Percentiles rank a stretch among this genome's conserved stretches.
Evolutionary conservation across 495 filamentous ascomycete species (phyloP).

Genomic region (Symbiotaphrina buchneri): DNA sequence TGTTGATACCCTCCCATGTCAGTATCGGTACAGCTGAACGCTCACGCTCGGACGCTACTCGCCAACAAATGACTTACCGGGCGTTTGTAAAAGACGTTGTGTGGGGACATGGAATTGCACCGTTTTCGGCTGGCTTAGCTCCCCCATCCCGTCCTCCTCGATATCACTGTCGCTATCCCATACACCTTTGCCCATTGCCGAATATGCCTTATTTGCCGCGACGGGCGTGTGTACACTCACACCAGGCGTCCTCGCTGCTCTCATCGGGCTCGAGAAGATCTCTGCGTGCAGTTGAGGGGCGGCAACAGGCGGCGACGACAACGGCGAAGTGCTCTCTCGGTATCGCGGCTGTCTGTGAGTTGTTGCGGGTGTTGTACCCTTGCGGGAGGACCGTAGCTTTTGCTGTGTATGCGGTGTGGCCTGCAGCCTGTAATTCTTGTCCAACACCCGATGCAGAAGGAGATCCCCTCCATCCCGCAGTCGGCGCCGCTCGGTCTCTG

Average conservation of each 20-base stretch:
- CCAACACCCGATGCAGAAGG: conserved; percentile 66
- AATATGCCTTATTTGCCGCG: too few species aligned
- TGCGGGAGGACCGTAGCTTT: conserved; percentile 13
- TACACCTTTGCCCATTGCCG: conserved; percentile 11
- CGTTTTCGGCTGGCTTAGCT: conserved; percentile 92
- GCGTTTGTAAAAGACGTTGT: conserved; percentile 71
- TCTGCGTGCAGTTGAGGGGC: conserved; percentile 65
- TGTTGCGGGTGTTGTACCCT: conserved; percentile 7
- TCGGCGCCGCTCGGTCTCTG: too few species aligned
- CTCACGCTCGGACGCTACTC: background rate
- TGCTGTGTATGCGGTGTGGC: conserved; percentile 54
- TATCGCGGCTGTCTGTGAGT: conserved; percentile 5
- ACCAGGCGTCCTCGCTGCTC: conserved; percentile 8
- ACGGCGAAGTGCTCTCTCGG: conserved; percentile 31
- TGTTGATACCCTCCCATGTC: too few species aligned
- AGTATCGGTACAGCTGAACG: background rate
- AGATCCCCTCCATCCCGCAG: conserved; percentile 22
- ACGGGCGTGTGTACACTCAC: conserved; percentile 12
- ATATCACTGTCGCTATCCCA: conserved; percentile 42
- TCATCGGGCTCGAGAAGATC: conserved; percentile 54
- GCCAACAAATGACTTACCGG: conserved; percentile 52
- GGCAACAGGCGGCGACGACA: conserved; percentile 56
- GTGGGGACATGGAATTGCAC: conserved; percentile 91
- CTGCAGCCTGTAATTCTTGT: conserved; percentile 84
- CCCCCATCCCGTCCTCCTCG: conserved; percentile 39